Conservation (phyloP, 192 early-diverging fungal species). For the Martensiomyces pterosporus region DNA sequence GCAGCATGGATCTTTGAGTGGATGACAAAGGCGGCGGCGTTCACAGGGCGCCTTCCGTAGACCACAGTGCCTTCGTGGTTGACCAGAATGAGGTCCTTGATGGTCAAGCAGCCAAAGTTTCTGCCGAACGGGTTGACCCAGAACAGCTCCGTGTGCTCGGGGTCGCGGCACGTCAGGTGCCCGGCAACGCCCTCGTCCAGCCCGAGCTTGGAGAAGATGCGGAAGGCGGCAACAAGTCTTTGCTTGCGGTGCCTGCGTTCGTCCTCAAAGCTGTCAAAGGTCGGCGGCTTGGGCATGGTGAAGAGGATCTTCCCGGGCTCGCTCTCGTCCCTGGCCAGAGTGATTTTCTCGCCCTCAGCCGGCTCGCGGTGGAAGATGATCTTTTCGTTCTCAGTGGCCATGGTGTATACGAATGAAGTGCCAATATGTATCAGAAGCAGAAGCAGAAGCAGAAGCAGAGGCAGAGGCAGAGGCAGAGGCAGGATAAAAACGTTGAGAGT, state of each 20-base stretch:
- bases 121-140: constrained; percentile 61
- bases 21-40: constrained; percentile 60
- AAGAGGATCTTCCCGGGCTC: constrained; percentile 44
- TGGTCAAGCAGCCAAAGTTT: constrained; percentile 53
- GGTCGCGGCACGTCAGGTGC: constrained; percentile 58
- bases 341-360: constrained; percentile 11
- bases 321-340: constrained; percentile 36
- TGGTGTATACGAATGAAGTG: constrained; percentile 6
- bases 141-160: constrained; percentile 55
- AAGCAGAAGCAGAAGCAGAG: no score
- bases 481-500: no score
- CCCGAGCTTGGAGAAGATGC: constrained; percentile 54
- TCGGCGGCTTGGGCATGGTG: constrained; percentile 46
- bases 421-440: no score
- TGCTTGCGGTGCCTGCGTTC: constrained; percentile 58
- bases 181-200: constrained; percentile 62
- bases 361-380: constrained; percentile 25
- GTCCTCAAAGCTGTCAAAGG: constrained; percentile 41
- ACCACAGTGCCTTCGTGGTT: constrained; percentile 54
- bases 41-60: constrained; percentile 47
- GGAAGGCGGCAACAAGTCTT: constrained; percentile 55
- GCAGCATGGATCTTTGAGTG: constrained; percentile 56
- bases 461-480: no score
- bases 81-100: constrained; percentile 55
- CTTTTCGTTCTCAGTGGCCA: constrained; percentile 19